Base-by-base conservation (phyloP, 768 basidiomycete genomes). In the Pseudohyphozyma bogoriensis region DNA sequence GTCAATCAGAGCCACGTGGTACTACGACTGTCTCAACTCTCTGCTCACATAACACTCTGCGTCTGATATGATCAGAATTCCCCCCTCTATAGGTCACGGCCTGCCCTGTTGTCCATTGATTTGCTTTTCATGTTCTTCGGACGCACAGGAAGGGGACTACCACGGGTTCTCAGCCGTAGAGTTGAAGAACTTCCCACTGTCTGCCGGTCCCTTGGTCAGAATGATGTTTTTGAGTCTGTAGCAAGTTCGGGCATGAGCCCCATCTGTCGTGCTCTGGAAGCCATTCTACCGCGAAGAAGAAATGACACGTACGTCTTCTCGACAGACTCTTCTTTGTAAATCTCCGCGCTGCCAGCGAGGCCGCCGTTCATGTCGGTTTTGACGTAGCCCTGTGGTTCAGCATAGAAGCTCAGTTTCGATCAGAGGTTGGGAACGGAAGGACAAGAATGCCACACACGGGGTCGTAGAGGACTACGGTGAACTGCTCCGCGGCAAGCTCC, bases 141-240 rank as follows among this genome's bases (percentile, higher is more conserved):
- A 39, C 37, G 37, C 40, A 12, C 7, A 42, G 11, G 40, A n/a
- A 16, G 24, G 40, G 15, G 40, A 42, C 24, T 11, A 42, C 40
- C 40, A 42, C 7, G 40, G 40, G 40, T 42, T 42, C 2, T 42
- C 40, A n/a, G 20, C 40, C 40, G 9, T 42, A n/a, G 20, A 42
- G 40, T 42, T 29, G 31, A 50, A 50, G 55, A 57, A 64, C 9
- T 31, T 35, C 4, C 55, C 51, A 40, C 60, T 64, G 37, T 37
- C 35, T 16, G 35, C 52, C 9, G 59, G 55, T 8, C n/a, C 57
- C 6, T 45, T 59, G 2, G 37, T 32, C 44, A 57, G 55, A 56
- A 64, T 54, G 24, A 64, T 51, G 55, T 64, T 60, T 40, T 64
- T 51, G 20, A 55, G 31, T 0, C 62, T 63, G 55, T 22, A 20